phyloP scores from a whole-genome alignment of 768 basidiomycete genomes.

The Amanita exitialis region DNA sequence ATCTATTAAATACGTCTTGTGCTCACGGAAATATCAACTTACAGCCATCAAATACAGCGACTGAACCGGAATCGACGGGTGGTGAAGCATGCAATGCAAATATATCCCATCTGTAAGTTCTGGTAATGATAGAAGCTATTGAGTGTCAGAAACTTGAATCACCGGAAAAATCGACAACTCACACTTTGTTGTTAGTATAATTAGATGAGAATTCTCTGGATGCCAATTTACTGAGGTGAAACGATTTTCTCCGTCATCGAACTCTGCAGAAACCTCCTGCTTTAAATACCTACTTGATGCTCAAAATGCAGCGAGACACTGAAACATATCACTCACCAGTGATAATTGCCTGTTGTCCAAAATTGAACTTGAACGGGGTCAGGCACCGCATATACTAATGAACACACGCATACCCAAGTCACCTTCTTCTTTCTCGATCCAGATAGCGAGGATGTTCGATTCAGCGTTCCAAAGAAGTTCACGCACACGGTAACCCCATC shows the following conservation, averaged over 20 bases:
- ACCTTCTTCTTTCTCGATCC: slow-evolving; percentile 59
- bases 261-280: slow-evolving; percentile 59
- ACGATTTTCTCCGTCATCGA: slow-evolving; percentile 25
- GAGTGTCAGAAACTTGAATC: neutral
- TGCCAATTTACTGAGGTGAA: slow-evolving; percentile 84
- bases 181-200: slow-evolving; percentile 66
- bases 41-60: slow-evolving; percentile 89
- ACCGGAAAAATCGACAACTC: slow-evolving; percentile 14
- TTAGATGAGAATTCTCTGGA: slow-evolving; percentile 59
- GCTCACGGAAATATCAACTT: slow-evolving; percentile 16
- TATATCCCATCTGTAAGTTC: slow-evolving; percentile 74
- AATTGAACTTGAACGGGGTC: slow-evolving; percentile 58
- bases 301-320: neutral
- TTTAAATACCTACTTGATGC: slow-evolving; percentile 70
- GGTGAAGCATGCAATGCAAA: slow-evolving; percentile 45
- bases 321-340: slow-evolving; percentile 49
- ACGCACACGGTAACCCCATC: slow-evolving; percentile 63
- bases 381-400: slow-evolving; percentile 1
- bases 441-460: slow-evolving; percentile 76
- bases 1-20: neutral
- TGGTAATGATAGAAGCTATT: slow-evolving; percentile 44
- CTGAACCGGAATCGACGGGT: slow-evolving; percentile 73
- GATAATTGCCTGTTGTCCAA: slow-evolving; percentile 92
- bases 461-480: slow-evolving; percentile 85
- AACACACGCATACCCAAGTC: slow-evolving; percentile 52